These are phyloP conservation scores for Pezizomycotina sp. DNA, from an alignment of 2,329 filamentous ascomycete species.

Conservation along the genomic window DNA sequence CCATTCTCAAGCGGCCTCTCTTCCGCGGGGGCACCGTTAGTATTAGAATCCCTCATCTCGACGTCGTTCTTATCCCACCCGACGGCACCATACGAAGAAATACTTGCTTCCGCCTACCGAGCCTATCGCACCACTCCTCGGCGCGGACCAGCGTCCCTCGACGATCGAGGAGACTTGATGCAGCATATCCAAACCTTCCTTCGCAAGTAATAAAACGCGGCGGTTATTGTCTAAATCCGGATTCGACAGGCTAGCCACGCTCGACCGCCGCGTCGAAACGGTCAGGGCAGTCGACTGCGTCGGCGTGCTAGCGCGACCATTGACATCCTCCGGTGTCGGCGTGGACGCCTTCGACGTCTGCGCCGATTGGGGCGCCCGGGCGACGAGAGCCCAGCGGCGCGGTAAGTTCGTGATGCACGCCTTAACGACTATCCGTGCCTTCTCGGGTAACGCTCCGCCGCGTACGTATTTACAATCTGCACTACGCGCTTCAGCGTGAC, in stretches of 20 bases:
- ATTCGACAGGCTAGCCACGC: slow-evolving; percentile 33
- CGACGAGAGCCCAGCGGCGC: slow-evolving; percentile 54
- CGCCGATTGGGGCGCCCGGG: slow-evolving; percentile 25
- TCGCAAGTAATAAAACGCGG: slow-evolving; percentile 67
- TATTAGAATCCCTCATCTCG: too few species aligned
- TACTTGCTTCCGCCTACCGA: slow-evolving; percentile 37
- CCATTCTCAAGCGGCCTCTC: too few species aligned
- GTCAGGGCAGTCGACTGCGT: too few species aligned
- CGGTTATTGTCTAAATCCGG: too few species aligned
- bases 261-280: slow-evolving; percentile 27
- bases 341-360: slow-evolving; percentile 23
- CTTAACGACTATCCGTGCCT: slow-evolving; percentile 67
- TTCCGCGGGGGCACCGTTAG: too few species aligned
- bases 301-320: slow-evolving; percentile 36
- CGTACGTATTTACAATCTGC: slow-evolving; percentile 71
- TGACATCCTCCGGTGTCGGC: slow-evolving; percentile 30
- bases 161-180: slow-evolving; percentile 74
- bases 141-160: slow-evolving; percentile 81
- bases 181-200: slow-evolving; percentile 89
- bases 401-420: slow-evolving; percentile 72
- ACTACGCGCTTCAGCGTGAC: slow-evolving; percentile 69
- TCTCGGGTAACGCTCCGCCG: slow-evolving; percentile 84
- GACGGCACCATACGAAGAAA: slow-evolving; percentile 14
- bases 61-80: slow-evolving; percentile 17
- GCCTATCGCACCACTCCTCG: slow-evolving; percentile 72